phyloP scores from a whole-genome alignment of 1,284 basidiomycete genomes.

The Trametes versicolor region DNA sequence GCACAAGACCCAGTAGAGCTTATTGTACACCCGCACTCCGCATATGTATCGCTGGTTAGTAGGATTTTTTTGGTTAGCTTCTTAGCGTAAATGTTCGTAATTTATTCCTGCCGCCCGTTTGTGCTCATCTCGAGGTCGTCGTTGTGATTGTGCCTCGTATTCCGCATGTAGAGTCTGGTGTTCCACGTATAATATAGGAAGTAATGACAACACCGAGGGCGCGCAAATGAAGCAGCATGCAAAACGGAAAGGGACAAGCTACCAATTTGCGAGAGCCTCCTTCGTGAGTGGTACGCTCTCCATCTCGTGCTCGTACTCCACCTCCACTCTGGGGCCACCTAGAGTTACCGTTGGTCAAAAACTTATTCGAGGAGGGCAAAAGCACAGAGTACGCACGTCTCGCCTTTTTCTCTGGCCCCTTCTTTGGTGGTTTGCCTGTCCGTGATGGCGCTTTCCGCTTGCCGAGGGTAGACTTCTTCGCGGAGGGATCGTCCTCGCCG shows the following conservation, averaged over 20 bases:
- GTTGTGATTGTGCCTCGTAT: background rate
- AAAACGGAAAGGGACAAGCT: constrained; percentile 28
- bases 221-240: background rate
- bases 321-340: constrained; percentile 87
- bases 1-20: constrained; percentile 25
- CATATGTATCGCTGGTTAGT: constrained; percentile 3
- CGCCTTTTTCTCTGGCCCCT: constrained; percentile 64
- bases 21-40: constrained; percentile 15
- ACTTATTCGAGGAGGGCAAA: constrained; percentile 23
- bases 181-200: constrained; percentile 2
- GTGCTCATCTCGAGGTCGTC: background rate
- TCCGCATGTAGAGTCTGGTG: background rate
- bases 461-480: constrained; percentile 58
- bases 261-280: constrained; percentile 69
- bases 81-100: constrained; percentile 19
- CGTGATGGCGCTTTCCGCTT: constrained; percentile 69
- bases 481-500: constrained; percentile 42
- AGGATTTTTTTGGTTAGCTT: constrained; percentile 7
- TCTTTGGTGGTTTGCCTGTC: constrained; percentile 55
- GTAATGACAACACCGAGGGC: constrained; percentile 9
- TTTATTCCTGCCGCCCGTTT: constrained; percentile 9
- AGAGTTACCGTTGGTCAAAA: constrained; percentile 28
- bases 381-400: constrained; percentile 56
- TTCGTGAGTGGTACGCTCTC: constrained; percentile 74
- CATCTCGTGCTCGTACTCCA: constrained; percentile 95